These are phyloP conservation scores for Parascedosporium putredinis DNA, from an alignment of 2,329 filamentous ascomycete genomes.

Conservation along the genomic window DNA sequence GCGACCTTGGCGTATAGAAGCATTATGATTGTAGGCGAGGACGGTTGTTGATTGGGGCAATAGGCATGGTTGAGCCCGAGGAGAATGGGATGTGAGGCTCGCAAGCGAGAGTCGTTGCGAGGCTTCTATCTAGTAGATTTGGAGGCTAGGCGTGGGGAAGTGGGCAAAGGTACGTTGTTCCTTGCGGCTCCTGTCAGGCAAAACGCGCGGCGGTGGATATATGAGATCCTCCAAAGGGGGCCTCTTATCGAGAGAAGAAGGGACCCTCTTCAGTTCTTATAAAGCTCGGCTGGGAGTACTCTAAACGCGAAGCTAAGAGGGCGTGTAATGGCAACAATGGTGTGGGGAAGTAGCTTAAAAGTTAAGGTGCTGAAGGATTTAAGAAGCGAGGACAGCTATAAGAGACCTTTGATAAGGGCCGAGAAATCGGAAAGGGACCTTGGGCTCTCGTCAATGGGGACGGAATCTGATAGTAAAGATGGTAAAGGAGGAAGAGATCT, in stretches of 20 bases:
- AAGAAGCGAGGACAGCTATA: not conserved
- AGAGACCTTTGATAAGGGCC: not conserved
- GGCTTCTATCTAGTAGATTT: no score
- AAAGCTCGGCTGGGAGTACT: not conserved
- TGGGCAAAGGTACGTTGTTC: not conserved
- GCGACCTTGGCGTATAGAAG: conserved; percentile 48
- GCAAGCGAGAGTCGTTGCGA: no score
- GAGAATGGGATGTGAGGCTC: not conserved
- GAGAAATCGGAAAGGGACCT: not conserved
- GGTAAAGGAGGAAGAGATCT: no score
- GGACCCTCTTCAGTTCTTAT: not conserved
- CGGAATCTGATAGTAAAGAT: no score
- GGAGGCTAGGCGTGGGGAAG: no score
- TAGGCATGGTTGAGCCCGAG: not conserved
- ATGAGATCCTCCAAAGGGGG: not conserved
- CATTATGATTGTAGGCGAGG: conserved; percentile 25
- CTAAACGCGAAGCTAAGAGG: not conserved
- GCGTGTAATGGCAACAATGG: not conserved
- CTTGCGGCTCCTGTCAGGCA: not conserved
- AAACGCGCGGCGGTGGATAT: not conserved
- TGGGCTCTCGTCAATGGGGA: not conserved
- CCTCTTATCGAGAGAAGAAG: not conserved
- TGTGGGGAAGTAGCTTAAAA: not conserved
- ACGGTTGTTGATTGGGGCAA: not conserved
- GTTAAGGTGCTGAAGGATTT: not conserved